Conservation (phyloP, 2,329 filamentous ascomycete genomes). For the Penicillium paneum region DNA sequence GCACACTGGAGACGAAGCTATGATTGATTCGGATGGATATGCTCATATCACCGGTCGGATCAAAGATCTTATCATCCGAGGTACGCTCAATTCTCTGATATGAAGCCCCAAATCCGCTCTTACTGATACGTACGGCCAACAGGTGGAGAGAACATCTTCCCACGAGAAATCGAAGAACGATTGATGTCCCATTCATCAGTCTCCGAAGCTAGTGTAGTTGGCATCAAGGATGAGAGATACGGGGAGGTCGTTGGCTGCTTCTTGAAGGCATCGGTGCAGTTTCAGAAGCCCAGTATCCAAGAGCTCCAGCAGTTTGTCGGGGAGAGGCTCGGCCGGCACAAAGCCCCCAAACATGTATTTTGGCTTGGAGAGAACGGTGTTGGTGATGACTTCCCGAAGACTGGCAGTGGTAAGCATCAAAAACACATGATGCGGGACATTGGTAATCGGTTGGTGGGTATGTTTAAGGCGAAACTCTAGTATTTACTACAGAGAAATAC, state of each 20-base stretch:
- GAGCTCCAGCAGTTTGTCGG: conserved; percentile 19
- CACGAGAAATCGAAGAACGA: conserved; percentile 67
- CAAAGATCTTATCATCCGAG: conserved; percentile 75
- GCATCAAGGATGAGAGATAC: conserved; percentile 53
- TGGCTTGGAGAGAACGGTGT: no score
- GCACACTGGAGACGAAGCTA: conserved; percentile 57
- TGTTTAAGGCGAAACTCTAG: no score
- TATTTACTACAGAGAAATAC: no score
- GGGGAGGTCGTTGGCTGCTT: conserved; percentile 56
- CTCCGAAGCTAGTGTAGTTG: conserved; percentile 61
- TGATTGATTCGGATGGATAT: conserved; percentile 57
- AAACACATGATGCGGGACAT: no score
- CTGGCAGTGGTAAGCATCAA: no score
- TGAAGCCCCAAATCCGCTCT: no score
- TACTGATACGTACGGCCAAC: no score
- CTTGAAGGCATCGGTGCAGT: conserved; percentile 17
- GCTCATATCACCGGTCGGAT: conserved; percentile 68
- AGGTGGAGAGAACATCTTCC: conserved; percentile 60
- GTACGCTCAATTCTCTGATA: no score
- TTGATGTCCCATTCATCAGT: conserved; percentile 60
- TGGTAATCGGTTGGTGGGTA: background rate
- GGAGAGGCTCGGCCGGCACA: conserved; percentile 57
- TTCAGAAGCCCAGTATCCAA: no score
- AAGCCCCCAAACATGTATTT: conserved; percentile 56
- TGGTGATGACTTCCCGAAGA: no score